Percentiles rank a stretch among this genome's conserved stretches.
These are phyloP conservation scores for Penicillium sp. DNA, from an alignment of 2,329 filamentous ascomycete genomes.

Conservation along the genomic window DNA sequence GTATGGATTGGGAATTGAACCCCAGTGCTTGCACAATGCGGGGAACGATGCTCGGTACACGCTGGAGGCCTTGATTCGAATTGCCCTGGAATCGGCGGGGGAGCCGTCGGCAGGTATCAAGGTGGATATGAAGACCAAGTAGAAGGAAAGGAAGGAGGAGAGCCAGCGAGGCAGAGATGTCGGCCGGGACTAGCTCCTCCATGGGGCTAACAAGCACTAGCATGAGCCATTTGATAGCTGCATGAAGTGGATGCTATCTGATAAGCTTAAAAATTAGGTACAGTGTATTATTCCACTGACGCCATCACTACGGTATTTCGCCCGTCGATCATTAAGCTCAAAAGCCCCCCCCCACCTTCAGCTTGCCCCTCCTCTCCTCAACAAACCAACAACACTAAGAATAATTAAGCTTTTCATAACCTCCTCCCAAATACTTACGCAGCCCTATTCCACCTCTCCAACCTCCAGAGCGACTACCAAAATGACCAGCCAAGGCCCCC, in stretches of 20 bases:
- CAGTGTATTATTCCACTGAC: constrained; percentile 12
- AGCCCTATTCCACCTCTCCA: not conserved
- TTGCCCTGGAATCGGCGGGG: constrained; percentile 35
- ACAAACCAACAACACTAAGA: not conserved
- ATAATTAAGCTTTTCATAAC: not conserved
- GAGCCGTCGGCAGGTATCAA: not conserved
- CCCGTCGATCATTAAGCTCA: not conserved
- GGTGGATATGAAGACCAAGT: not conserved
- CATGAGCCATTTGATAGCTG: no score
- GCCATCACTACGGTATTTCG: constrained; percentile 17
- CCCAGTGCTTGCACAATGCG: constrained; percentile 76
- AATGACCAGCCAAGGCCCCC: constrained; percentile 39
- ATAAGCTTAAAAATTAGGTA: not conserved
- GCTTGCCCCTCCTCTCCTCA: not conserved
- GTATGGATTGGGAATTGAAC: constrained; percentile 62
- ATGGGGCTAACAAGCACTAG: not conserved
- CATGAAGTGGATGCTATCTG: not conserved
- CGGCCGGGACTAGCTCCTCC: not conserved
- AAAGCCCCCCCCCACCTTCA: constrained; percentile 8
- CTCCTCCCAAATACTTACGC: not conserved
- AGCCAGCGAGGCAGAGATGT: no score
- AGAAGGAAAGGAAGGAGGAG: not conserved
- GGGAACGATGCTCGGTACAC: constrained; percentile 85
- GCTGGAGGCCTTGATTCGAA: constrained; percentile 69
- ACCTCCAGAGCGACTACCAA: constrained; percentile 1